These are phyloP conservation scores for Allomyces arbusculus DNA, from an alignment of 192 early-diverging fungal species.

Conservation along the genomic window DNA sequence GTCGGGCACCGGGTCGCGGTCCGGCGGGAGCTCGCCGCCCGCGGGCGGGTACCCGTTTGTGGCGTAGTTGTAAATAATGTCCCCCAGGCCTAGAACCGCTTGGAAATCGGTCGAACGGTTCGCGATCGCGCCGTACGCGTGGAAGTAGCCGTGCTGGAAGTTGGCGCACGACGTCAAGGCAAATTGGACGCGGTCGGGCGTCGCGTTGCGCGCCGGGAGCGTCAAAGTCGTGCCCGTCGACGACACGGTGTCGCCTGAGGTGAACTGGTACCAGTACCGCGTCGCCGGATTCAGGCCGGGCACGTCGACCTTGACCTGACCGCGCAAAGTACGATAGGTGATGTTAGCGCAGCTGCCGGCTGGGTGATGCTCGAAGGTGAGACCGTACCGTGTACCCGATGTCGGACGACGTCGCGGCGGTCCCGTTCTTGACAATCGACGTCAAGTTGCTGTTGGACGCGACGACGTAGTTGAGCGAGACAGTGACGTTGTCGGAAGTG, in stretches of 20 bases:
- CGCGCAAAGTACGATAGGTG: too few relatives aligned
- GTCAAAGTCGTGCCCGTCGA: slow-evolving; percentile 14
- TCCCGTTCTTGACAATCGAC: slow-evolving; percentile 3
- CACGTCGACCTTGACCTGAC: slow-evolving; percentile 17
- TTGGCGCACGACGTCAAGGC: slow-evolving; percentile 17
- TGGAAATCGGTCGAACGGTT: slow-evolving; percentile 8
- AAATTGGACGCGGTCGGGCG: slow-evolving; percentile 4
- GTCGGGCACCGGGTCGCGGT: slow-evolving; percentile 17
- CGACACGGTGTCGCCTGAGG: background rate
- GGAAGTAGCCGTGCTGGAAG: slow-evolving; percentile 16
- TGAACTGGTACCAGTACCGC: slow-evolving; percentile 14
- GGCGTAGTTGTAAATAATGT: slow-evolving; percentile 19
- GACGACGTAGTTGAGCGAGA: slow-evolving; percentile 5
- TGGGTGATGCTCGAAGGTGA: too few relatives aligned
- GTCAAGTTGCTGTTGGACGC: slow-evolving; percentile 2
- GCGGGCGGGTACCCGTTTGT: slow-evolving; percentile 7
- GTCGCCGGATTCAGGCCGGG: slow-evolving; percentile 10
- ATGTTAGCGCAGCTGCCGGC: too few relatives aligned
- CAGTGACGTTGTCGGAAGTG: background rate
- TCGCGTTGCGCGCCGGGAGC: slow-evolving; percentile 1
- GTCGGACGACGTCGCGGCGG: background rate
- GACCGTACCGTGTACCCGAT: background rate
- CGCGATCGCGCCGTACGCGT: slow-evolving; percentile 14
- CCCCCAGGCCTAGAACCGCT: slow-evolving; percentile 16
- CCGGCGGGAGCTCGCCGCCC: slow-evolving; percentile 10